Conservation (phyloP, 306 rosid species). For the Boehmeria nivea region DNA sequence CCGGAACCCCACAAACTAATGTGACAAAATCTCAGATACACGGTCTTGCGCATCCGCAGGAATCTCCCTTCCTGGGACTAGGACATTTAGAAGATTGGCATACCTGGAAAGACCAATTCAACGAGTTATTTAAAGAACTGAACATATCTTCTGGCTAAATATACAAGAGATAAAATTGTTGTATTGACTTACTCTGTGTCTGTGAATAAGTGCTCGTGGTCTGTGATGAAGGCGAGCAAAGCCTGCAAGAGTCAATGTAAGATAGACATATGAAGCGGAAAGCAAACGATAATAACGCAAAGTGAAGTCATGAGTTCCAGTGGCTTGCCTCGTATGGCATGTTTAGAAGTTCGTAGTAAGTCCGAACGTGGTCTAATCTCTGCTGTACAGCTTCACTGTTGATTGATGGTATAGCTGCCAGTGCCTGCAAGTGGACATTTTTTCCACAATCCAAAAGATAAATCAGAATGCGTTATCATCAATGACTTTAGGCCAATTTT, state of each 20-base stretch:
- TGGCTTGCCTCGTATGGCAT: constrained; percentile 95
- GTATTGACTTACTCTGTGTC: constrained; percentile 61
- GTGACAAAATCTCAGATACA: constrained; percentile 54
- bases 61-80: constrained; percentile 90
- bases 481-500: no score
- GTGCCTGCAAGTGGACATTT: constrained; percentile 51
- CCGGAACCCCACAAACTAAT: constrained; percentile 37
- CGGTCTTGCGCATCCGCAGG: constrained; percentile 76
- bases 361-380: constrained; percentile 88
- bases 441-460: background rate
- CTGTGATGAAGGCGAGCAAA: constrained; percentile 86
- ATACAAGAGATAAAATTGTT: constrained; percentile 6
- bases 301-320: constrained; percentile 8
- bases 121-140: constrained; percentile 14
- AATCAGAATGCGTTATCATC: constrained; percentile 16
- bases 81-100: constrained; percentile 72
- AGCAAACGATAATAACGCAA: background rate
- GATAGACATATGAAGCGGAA: constrained; percentile 20
- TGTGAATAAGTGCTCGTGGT: constrained; percentile 75
- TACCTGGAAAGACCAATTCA: constrained; percentile 54
- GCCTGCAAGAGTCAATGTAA: constrained; percentile 54
- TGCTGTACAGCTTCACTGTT: constrained; percentile 78
- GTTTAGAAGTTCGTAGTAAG: constrained; percentile 89
- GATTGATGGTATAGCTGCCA: constrained; percentile 91
- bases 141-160: constrained; percentile 7